Percentiles rank a stretch among this genome's conserved stretches.
Evolutionary conservation across 306 rosid species (phyloP).

Genomic region (Quillaja saponaria): DNA sequence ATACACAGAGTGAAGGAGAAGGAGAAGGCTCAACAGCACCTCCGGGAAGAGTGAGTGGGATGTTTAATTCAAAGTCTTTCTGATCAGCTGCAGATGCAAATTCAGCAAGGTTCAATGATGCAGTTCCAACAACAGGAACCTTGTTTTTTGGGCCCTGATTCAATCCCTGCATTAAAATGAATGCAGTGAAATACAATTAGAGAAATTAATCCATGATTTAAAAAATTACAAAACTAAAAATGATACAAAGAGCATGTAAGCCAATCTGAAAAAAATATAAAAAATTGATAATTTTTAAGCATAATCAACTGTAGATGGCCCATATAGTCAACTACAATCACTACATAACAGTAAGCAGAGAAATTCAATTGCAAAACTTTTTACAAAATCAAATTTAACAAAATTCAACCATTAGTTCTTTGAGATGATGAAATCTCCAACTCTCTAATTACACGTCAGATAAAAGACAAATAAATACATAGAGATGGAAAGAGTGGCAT

Average conservation of each 20-base stretch:
- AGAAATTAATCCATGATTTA: background rate
- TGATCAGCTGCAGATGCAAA: constrained; percentile 67
- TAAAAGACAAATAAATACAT: constrained; percentile 2
- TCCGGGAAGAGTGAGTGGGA: constrained; percentile 60
- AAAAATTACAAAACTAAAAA: background rate
- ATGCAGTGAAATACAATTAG: constrained; percentile 16
- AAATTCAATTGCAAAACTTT: background rate
- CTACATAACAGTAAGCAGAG: background rate
- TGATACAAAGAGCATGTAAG: background rate
- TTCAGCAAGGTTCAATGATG: constrained; percentile 85
- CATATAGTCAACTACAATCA: constrained; percentile 22
- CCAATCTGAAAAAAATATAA: background rate
- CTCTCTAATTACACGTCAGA: background rate
- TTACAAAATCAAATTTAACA: no score
- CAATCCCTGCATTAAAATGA: constrained; percentile 55
- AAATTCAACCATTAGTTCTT: background rate
- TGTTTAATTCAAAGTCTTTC: constrained; percentile 67
- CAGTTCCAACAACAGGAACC: constrained; percentile 70
- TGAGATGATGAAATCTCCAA: background rate
- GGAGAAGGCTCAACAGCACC: constrained; percentile 43
- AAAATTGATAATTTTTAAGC: no score
- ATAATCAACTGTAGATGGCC: no score
- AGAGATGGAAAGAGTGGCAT: background rate
- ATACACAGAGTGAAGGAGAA: constrained; percentile 66
- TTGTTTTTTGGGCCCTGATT: constrained; percentile 74